Evolutionary conservation across 345 rosid genomes (phyloP), one percentile per base, ranked within the genome.

Genomic region (Cardamine resedifolia): DNA sequence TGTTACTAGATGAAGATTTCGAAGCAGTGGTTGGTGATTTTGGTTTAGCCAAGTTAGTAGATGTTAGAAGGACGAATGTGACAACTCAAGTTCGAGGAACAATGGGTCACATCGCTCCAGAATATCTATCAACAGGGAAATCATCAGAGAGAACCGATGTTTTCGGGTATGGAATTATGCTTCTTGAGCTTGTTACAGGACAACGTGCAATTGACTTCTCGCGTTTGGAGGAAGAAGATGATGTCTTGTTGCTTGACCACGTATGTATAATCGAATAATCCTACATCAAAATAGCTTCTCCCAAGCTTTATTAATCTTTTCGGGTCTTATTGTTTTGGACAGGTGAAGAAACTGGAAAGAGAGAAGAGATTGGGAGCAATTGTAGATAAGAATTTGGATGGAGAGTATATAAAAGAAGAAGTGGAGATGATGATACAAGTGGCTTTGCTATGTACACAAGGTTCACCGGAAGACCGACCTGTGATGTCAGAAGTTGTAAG

Each of bases 51-150:
- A 95, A 95, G 82, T 70, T 91, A 61, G 98, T 95, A 4, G 99
- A 95, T 70, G 98, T 95, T 68, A 87, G 92, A 58, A 81, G 82
- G 78, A 85, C 94, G 27, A 87, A 88, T 66, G 98, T 95, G 50
- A 95, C 98, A 7, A 95, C 99, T 78, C 98, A 95, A 81, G 94
- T 95, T 79, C 92, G 97, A 21, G 99, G 99, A 66, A 91, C 99
- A 6, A 95, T 95, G 99, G 99, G 99, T 66, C 99, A 91, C 81
- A 95, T 91, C 76, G 99, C 99, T 7, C 97, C 99, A 0, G 99
- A 95, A 41, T 95, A 90, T 81, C 77, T 91, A 79, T 95, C 99
- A 51, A 95, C 97, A 1, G 99, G 99, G 44, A 95, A 87, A 68
- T 95, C 99, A 47, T 95, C 99, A 1, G 98, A 90, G 75, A 83